These are phyloP conservation scores for Hyphochytrium catenoides DNA, from an alignment of 352 stramenopile genomes.

Conservation along the genomic window DNA sequence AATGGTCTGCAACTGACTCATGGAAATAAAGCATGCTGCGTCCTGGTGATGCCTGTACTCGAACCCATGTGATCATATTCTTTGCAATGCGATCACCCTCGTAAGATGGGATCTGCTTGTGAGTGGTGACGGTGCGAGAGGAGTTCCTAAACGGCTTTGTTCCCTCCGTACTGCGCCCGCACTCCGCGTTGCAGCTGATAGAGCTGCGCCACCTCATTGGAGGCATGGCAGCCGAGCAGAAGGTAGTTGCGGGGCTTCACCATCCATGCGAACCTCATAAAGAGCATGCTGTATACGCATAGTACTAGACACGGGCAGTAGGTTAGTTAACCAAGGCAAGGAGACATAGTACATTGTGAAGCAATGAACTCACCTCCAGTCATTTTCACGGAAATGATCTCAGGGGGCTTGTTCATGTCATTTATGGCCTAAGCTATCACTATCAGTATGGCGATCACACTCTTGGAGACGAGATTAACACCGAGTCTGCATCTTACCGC, in stretches of 20 bases:
- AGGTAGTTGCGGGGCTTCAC: constrained; percentile 64
- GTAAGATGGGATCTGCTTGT: no score
- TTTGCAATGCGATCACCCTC: no score
- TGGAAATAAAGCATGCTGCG: no score
- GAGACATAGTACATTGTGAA: constrained; percentile 1
- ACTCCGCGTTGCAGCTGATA: constrained; percentile 43
- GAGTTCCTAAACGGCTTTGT: no score
- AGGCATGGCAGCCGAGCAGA: constrained; percentile 46
- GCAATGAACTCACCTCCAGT: constrained; percentile 22
- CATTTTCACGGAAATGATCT: constrained; percentile 65
- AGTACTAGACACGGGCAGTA: constrained; percentile 24
- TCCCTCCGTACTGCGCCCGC: no score
- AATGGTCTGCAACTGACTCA: no score
- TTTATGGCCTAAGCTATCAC: constrained; percentile 26
- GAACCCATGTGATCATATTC: no score
- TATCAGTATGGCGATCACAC: constrained; percentile 1
- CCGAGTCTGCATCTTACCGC: constrained; percentile 21
- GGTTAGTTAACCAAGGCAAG: not conserved
- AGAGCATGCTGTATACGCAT: constrained; percentile 55
- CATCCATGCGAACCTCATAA: constrained; percentile 68
- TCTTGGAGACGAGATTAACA: not conserved
- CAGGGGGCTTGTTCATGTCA: constrained; percentile 50
- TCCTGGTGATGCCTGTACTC: no score
- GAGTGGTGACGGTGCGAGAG: no score
- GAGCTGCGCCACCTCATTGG: constrained; percentile 49